Evolutionary conservation across 495 filamentous ascomycete species (phyloP), one percentile per base, ranked within the genome.

Genomic region (Penicillium simplicissimum): DNA sequence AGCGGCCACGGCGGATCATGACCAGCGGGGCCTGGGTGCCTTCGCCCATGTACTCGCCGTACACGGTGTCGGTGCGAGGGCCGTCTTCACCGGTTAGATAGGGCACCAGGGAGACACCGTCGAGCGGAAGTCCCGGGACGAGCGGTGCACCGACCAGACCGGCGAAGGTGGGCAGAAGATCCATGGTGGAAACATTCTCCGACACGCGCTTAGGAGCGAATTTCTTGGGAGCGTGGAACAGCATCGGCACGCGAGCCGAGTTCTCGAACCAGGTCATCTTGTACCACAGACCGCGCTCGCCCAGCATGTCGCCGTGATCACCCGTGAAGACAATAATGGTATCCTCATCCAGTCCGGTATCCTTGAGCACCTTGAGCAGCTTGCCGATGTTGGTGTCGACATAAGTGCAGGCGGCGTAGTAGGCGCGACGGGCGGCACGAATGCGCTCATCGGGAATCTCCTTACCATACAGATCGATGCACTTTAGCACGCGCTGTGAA

Each of bases 221-320:
- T 31, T 71, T 76, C 59, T 84, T 76, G 7, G 92, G 92, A 57
- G 90, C 82, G 59, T 88, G 86, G 61, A 95, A 78, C 56, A 96
- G 77, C 59, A 96, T 83, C 3, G 92, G 92, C 8, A 96, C 91
- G 8, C 92, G 88, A 33, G 88, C 88, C 8, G 90, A 93, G 33
- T 85, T 85, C 79, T 96, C 92, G 67, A 89, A 94, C 81, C 91
- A 96, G 62, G 81, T 87, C 92, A 96, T 96, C 80, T 96, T 96
- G 80, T 96, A 96, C 92, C 92, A 96, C 38, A 96, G 75, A 0
- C 89, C 89, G 25, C 92, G 84, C 75, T 96, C 92, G 37, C 92
- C 92, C 9, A 96, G 85, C 92, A 96, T 96, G 71, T 96, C 92
- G 55, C 92, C 92, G 71, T 96, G 92, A 66, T 96, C 92, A 52